phyloP scores from a whole-genome alignment of 2,329 filamentous ascomycete genomes.

The Fusarium sp. region DNA sequence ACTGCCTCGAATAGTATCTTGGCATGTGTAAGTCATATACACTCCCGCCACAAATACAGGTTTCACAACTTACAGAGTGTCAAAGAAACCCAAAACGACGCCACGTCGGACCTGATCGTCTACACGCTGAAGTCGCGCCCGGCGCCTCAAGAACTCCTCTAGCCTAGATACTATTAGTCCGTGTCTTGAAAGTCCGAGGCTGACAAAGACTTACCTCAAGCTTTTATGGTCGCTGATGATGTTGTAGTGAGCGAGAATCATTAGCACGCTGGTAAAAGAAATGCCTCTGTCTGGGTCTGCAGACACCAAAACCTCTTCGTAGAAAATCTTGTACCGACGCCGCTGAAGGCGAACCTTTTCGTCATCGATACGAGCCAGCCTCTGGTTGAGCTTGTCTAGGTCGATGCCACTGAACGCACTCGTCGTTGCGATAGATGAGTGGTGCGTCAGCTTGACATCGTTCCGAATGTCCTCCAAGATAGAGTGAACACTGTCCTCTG shows the following conservation, averaged over 20 bases:
- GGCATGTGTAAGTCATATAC: slow-evolving; percentile 19
- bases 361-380: slow-evolving; percentile 82
- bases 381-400: slow-evolving; percentile 80
- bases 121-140: slow-evolving; percentile 91
- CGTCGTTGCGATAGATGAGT: slow-evolving; percentile 68
- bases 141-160: slow-evolving; percentile 93
- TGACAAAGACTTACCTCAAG: slow-evolving; percentile 72
- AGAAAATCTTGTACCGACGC: slow-evolving; percentile 92
- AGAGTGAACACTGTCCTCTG: slow-evolving; percentile 87
- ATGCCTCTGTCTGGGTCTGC: slow-evolving; percentile 92
- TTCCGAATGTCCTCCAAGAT: slow-evolving; percentile 88
- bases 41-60: too few species aligned
- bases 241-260: slow-evolving; percentile 98
- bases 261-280: slow-evolving; percentile 90
- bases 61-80: slow-evolving; percentile 77
- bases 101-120: slow-evolving; percentile 94
- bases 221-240: slow-evolving; percentile 99
- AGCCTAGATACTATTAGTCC: slow-evolving; percentile 69
- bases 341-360: slow-evolving; percentile 81
- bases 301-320: slow-evolving; percentile 94
- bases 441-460: slow-evolving; percentile 67
- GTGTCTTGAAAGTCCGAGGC: background rate
- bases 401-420: slow-evolving; percentile 76
- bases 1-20: slow-evolving; percentile 86
- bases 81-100: slow-evolving; percentile 94